Base-by-base conservation (phyloP, 306 rosid genomes). In the Rosa multiflora region DNA sequence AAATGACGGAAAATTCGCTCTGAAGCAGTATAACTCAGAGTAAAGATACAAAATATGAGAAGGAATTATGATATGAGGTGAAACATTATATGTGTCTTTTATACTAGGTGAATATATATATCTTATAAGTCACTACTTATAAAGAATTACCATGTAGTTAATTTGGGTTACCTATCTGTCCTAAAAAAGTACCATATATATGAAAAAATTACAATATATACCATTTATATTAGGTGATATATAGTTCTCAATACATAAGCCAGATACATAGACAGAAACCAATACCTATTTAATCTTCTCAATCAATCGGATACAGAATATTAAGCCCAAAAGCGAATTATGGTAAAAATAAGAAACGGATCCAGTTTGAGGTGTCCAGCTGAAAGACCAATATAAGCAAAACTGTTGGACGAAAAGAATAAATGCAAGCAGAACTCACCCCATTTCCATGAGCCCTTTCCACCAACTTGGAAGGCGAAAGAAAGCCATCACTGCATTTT, bases 401-500 rank as follows among this genome's bases (percentile, higher is more conserved):
- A 68, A 18, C 11, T 47, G 43, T 32, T n/a, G 8, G 37, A 29
- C 3, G 4, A 72, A 23, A 71, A 20, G 21, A 18, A 18, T 8
- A 44, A 40, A 48, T 39, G 13, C 39, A 74, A 71, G 56, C 5
- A 26, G 83, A 82, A 83, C 94, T 87, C 67, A 94, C 99, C 86
- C 97, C 97, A 29, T 88, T 89, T 13, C 83, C 87, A 58, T 91
- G 95, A 84, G 99, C 99, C 82, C 87, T 90, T 81, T 95, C 97
- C 58, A 95, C 86, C 39, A 95, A 77, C 87, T 91, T 95, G 6
- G 97, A 80, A 86, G 99, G 99, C 42, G 99, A 87, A 74, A 95
- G 87, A 86, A 89, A 95, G 29, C 99, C 99, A 86, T 95, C 99
- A 85, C 99, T 94, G 85, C 40, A 94, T 81, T 94, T 94, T 44